These are phyloP conservation scores for Leishmania amazonensis DNA, from an alignment of 208 protist genomes.

Conservation along the genomic window DNA sequence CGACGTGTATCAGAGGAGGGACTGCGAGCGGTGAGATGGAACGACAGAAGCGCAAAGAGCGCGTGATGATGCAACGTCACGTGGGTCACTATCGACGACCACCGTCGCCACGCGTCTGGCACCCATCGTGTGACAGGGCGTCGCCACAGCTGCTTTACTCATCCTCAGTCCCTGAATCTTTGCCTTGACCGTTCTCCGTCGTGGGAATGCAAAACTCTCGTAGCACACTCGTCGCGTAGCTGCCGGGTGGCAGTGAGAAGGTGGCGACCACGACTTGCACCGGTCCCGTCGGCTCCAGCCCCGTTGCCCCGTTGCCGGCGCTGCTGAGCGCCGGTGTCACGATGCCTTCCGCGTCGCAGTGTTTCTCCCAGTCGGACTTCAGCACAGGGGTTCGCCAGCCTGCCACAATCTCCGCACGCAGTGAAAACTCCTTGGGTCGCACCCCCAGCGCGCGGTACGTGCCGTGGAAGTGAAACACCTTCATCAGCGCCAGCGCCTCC, in stretches of 20 bases:
- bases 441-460: slow-evolving; percentile 81
- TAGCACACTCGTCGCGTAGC: slow-evolving; percentile 87
- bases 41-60: not conserved
- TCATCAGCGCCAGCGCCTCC: slow-evolving; percentile 47
- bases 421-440: slow-evolving; percentile 39
- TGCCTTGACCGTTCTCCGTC: slow-evolving; percentile 45
- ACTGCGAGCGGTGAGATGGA: not conserved
- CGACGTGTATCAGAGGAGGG: not conserved
- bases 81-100: not conserved
- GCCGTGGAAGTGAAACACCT: slow-evolving; percentile 89
- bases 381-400: slow-evolving; percentile 56
- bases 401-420: slow-evolving; percentile 31
- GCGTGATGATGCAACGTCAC: not conserved
- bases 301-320: not conserved
- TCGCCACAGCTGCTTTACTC: not conserved
- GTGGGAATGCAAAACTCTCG: slow-evolving; percentile 70
- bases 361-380: slow-evolving; percentile 63
- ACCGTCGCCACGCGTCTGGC: not conserved
- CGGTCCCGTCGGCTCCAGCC: slow-evolving; percentile 23
- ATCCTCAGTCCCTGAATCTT: slow-evolving; percentile 2
- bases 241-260: slow-evolving; percentile 83
- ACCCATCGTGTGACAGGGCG: not conserved
- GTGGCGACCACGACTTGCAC: slow-evolving; percentile 50
- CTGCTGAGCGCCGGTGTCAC: not conserved
- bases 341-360: slow-evolving; percentile 12